Base-by-base conservation (phyloP, 768 basidiomycete genomes). In the Porpolomopsis calyptriformis region DNA sequence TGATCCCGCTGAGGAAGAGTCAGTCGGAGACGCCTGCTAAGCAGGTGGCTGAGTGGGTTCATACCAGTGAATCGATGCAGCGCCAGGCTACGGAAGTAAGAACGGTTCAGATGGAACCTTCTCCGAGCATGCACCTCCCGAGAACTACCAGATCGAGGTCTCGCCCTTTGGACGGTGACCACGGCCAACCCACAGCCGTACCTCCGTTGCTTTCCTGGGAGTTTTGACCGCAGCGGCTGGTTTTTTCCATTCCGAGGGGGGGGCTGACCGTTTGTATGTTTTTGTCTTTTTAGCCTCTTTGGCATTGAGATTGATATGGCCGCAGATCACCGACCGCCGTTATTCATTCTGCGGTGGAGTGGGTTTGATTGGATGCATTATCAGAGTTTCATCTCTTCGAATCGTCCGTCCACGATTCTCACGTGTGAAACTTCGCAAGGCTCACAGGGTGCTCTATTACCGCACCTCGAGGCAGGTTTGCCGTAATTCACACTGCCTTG, bases 61-160 rank as follows among this genome's bases (percentile, higher is more conserved):
- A 43, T 7, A 19, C 46, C 10, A 25, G 39, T 19, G 43, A 43
- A 22, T 22, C 16, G 9, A 19, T 12, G 2, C 9, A 20, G n/a
- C 48, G 31, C 2, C 49, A 66, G 34, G 61, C 64, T 37, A 54
- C 64, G 1, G 59, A 58, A 40, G 60, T 73, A 27, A 67, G 73
- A 29, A 78, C 74, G 9, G 62, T 66, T 14, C 76, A 78, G 53
- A 49, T 74, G 55, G 74, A 77, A 56, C 75, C 76, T 10, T 76
- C 74, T 1, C 71, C 74, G 18, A 61, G 49, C 10, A 78, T 78
- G 76, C 62, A 70, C 50, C 54, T 78, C 25, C 75, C 76, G 11
- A 26, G 33, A 9, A 16, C 20, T 43, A 9, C 42, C 18, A 26
- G 42, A 16, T 41, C 40, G 2, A 23, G 18, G 19, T 23, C 16